phyloP scores from a whole-genome alignment of 441 rosid genomes.

The Iberis amara region DNA sequence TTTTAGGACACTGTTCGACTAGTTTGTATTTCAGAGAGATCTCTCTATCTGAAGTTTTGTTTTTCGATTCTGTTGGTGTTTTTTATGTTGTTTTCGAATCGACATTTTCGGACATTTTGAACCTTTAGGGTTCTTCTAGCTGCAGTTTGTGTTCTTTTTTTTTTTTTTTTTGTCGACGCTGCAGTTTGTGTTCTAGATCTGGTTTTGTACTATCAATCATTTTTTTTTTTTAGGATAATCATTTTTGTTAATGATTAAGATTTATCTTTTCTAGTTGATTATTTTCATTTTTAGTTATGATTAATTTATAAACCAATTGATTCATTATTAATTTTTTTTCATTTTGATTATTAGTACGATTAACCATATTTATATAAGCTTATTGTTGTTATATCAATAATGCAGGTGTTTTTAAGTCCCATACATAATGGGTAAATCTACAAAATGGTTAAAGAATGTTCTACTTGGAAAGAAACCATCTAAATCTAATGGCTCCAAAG shows the following conservation, averaged over 20 bases:
- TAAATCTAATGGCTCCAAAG: constrained; percentile 49
- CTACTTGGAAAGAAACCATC: constrained; percentile 76
- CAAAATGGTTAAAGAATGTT: constrained; percentile 70
- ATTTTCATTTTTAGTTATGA: too few relatives aligned
- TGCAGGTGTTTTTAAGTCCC: constrained; percentile 14
- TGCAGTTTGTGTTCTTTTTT: constrained; percentile 34
- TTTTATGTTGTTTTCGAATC: not conserved
- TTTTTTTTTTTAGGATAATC: not conserved
- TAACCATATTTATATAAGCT: too few relatives aligned
- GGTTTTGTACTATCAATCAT: constrained; percentile 22
- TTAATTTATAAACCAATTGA: too few relatives aligned
- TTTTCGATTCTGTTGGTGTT: constrained; percentile 20
- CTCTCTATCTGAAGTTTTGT: constrained; percentile 2
- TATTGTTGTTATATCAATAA: too few relatives aligned
- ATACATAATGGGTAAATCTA: constrained; percentile 63
- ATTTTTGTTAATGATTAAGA: too few relatives aligned
- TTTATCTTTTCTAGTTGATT: too few relatives aligned
- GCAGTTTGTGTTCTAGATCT: constrained; percentile 63
- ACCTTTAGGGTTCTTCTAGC: constrained; percentile 30
- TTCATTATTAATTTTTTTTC: too few relatives aligned
- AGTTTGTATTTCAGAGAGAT: constrained; percentile 4
- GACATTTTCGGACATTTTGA: constrained; percentile 43
- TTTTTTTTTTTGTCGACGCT: constrained; percentile 26
- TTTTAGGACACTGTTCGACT: constrained; percentile 20
- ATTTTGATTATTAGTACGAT: too few relatives aligned